phyloP scores from a whole-genome alignment of 2,329 filamentous ascomycete genomes.

The Plenodomus lindquistii region DNA sequence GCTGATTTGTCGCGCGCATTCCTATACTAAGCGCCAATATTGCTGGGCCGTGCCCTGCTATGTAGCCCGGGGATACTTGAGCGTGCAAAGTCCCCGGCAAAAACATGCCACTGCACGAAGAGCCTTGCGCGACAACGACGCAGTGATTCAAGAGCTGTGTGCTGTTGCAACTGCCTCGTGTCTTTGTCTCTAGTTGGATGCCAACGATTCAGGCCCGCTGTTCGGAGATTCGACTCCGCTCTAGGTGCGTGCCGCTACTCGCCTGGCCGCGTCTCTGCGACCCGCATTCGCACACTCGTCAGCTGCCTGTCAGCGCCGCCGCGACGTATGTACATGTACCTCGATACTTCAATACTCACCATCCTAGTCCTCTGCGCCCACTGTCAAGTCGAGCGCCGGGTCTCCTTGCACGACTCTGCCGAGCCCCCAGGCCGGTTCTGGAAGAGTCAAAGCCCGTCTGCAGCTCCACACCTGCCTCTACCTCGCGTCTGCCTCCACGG shows the following conservation, averaged over 20 bases:
- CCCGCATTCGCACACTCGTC: too few relatives aligned
- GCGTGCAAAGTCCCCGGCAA: background rate
- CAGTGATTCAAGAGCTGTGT: background rate
- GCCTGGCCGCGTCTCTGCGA: too few relatives aligned
- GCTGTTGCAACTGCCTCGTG: background rate
- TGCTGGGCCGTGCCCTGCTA: constrained; percentile 9
- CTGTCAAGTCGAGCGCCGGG: background rate
- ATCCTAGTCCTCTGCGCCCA: constrained; percentile 1
- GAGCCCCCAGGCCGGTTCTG: constrained; percentile 27
- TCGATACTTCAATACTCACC: constrained; percentile 4
- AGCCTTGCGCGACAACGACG: background rate
- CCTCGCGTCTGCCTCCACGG: constrained; percentile 22
- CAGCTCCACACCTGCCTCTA: constrained; percentile 4
- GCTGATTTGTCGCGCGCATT: constrained; percentile 12
- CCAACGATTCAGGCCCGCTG: background rate
- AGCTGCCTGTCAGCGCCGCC: constrained; percentile 1
- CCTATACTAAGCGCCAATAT: constrained; percentile 8
- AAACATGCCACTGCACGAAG: background rate
- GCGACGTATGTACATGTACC: constrained; percentile 1
- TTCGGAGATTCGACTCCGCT: constrained; percentile 1
- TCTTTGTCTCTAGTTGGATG: background rate
- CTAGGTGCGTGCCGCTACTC: background rate
- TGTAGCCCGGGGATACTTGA: constrained; percentile 1
- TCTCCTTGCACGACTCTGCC: constrained; percentile 25
- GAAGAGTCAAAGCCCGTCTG: constrained; percentile 20